Base-by-base conservation (phyloP, 768 basidiomycete species). In the Hygrophoropsis aurantiaca region DNA sequence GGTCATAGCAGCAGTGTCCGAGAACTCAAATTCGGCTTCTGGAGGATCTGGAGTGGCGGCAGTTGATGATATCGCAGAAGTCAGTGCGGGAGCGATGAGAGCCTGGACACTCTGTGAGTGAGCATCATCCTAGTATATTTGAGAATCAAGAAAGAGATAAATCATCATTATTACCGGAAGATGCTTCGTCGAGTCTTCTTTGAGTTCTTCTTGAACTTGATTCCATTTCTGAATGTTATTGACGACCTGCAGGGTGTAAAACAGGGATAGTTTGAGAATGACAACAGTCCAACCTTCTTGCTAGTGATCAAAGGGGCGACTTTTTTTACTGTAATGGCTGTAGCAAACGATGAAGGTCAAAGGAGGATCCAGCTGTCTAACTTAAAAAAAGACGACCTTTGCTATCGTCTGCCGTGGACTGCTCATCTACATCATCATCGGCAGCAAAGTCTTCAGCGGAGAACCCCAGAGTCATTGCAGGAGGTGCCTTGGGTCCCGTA, bases 181-280 rank as follows among this genome's bases (percentile, higher is more conserved):
- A 32, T 47, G 52, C 42, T 60, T 51, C 47, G 58, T 60, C 25
- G 69, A 47, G 35, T 73, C 66, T 50, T 80, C 74, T 27, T 78
- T 80, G 41, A 97, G 76, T 58, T 93, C 94, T 67, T 86, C 87
- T 67, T 95, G 91, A 9, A 94, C 90, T 71, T 86, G 87, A 62
- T 94, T 98, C 97, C 95, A 99, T 64, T 98, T 97, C 58, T 79
- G 85, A 61, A 99, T 97, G 58, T 94, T 93, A 64, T 80, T 88
- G 40, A 80, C 88, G 37, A 84, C 89, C 91, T 97, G 61, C 16
- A 61, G 35, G 19, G 26, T 20, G 20, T 18, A 23, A 40, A 47
- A 38, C 34, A 43, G 40, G 15, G 24, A 40, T 11, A 16, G 37
- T 6, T 24, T 26, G 38, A 13, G 39, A 7, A 26, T 19, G 2